Base-by-base conservation (phyloP, 208 protist genomes). In the Acanthamoeba culbertsoni region DNA sequence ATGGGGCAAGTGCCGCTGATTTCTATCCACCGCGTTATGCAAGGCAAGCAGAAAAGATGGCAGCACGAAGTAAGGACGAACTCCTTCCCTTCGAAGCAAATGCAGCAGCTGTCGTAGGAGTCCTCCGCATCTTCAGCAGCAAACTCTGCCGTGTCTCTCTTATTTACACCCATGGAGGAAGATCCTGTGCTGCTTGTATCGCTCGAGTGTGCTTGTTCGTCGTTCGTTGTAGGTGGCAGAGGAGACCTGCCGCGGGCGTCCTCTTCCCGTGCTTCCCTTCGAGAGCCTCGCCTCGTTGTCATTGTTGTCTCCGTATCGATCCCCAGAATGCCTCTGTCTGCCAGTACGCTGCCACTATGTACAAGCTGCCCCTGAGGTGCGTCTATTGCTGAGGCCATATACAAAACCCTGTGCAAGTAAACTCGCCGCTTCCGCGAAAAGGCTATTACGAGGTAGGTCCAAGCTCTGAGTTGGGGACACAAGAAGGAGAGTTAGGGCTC, bases 61-160 rank as follows among this genome's bases (percentile, higher is more conserved):
- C 77, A 86, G 51, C 77, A 86, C 43, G 77, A 59, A 20, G 77
- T 86, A 18, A 86, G 18, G 3, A 86, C 77, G 51, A 45, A 86
- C 51, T 86, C 77, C 77, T 86, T 59, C 51, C 77, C 77, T 5
- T 86, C 77, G 28, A 86, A 86, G 77, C 77, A 86, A 16, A 86
- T 86, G 35, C 77, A 86, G 8, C 77, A 86, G 31, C 77, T 59
- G 28, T 62, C 77, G 51, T 62, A 59, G 46, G 43, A 33, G 51
- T 86, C 77, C 10, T 86, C 77, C 75, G 46, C 75, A 16, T 86
- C n/a, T n/a, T n/a, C n/a, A n/a, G n/a, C n/a, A n/a, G n/a, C n/a
- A n/a, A n/a, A n/a, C 51, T 53, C 77, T n/a, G 48, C 77, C n/a
- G 12, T 28, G 26, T 26, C 55, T 62, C 55, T 26, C 6, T n/a